phyloP scores from a whole-genome alignment of 768 basidiomycete species.

The Tremella yokohamensis region DNA sequence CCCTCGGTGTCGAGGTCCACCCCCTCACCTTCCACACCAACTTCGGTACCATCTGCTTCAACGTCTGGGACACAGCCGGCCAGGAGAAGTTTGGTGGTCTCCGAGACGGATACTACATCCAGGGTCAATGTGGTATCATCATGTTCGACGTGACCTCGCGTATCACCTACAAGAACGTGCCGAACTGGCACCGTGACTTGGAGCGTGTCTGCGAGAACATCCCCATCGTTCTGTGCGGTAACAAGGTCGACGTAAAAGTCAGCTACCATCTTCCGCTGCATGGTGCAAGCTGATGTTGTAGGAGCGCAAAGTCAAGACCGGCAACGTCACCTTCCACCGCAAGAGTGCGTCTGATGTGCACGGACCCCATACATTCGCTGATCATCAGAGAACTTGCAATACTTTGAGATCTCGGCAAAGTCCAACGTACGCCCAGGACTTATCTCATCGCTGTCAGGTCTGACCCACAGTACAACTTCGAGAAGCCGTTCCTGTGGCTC shows the following conservation, averaged over 20 bases:
- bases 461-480: constrained; percentile 75
- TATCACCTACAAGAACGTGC: constrained; percentile 99
- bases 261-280: constrained; percentile 29
- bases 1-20: constrained; percentile 99
- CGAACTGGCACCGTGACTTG: constrained; percentile 98
- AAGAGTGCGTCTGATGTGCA: constrained; percentile 59
- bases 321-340: constrained; percentile 96
- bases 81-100: constrained; percentile 99
- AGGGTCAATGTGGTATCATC: constrained; percentile 93
- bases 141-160: constrained; percentile 99
- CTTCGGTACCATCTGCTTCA: constrained; percentile 98
- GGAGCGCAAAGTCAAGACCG: constrained; percentile 99
- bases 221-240: constrained; percentile 97
- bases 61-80: constrained; percentile 99
- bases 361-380: background rate
- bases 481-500: constrained; percentile 99
- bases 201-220: constrained; percentile 99
- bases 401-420: constrained; percentile 99
- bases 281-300: constrained; percentile 47
- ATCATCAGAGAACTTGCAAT: constrained; percentile 77
- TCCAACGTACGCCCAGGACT: constrained; percentile 61
- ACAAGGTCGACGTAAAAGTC: constrained; percentile 99
- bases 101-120: constrained; percentile 67
- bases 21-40: constrained; percentile 94
- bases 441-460: background rate